A percentile compares a stretch with the other conserved stretches of the same genome.
Evolutionary conservation across 371 early-diverging fungal genomes (phyloP).

Genomic region (Mortierella sp.): DNA sequence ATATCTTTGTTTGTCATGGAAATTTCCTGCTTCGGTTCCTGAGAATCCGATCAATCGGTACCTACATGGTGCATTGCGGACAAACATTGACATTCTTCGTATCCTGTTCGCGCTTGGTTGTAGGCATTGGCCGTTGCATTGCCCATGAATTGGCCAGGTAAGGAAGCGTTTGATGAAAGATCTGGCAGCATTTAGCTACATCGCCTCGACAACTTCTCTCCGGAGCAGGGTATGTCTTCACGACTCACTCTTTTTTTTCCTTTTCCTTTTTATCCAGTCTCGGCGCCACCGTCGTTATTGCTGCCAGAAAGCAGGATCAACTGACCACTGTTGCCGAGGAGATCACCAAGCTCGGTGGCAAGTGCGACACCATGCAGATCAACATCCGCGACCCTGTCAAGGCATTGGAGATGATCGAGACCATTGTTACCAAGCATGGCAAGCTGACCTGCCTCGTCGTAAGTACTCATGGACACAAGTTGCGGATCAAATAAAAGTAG

Average conservation of each 20-base stretch:
- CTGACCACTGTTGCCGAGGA: conserved; percentile 55
- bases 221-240: background rate
- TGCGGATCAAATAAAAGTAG: background rate
- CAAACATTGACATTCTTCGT: background rate
- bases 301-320: conserved; percentile 61
- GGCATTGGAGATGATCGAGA: conserved; percentile 46
- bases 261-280: conserved; percentile 35
- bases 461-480: conserved; percentile 6
- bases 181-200: background rate
- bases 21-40: background rate
- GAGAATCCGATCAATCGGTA: background rate
- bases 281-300: conserved; percentile 66
- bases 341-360: conserved; percentile 57
- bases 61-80: background rate
- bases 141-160: conserved; percentile 65
- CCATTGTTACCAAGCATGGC: conserved; percentile 59
- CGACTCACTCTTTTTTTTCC: background rate
- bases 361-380: conserved; percentile 55
- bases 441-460: conserved; percentile 61
- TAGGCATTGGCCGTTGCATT: conserved; percentile 65
- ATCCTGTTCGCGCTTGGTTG: background rate
- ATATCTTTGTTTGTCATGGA: background rate
- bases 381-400: conserved; percentile 61
- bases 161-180: background rate
- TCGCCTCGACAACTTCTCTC: background rate